Conservation (phyloP, 108 stramenopile species). For the Cyclotella baltica region DNA sequence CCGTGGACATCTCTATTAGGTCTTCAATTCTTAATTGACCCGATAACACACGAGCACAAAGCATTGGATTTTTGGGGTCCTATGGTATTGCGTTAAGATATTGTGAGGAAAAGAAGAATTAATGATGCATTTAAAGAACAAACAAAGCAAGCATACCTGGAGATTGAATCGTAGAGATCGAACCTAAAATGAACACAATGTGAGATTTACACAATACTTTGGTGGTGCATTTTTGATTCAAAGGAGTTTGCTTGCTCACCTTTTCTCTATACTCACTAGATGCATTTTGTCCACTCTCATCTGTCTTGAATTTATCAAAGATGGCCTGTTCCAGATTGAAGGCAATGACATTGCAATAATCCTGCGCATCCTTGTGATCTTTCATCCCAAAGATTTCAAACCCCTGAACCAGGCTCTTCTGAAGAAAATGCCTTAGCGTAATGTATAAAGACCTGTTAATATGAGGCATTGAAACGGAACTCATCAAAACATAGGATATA, state of each 20-base stretch:
- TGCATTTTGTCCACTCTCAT: slow-evolving; percentile 17
- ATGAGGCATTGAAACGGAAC: background rate
- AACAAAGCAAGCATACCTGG: background rate
- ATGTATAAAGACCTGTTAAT: background rate
- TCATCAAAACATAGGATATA: background rate
- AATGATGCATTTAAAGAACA: background rate
- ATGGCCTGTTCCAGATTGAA: slow-evolving; percentile 74
- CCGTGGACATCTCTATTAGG: slow-evolving; percentile 66
- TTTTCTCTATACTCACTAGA: slow-evolving; percentile 63
- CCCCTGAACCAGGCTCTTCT: slow-evolving; percentile 55
- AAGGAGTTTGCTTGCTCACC: background rate
- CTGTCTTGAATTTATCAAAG: slow-evolving; percentile 41
- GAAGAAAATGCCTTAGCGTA: slow-evolving; percentile 41
- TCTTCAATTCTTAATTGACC: slow-evolving; percentile 56
- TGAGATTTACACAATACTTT: background rate
- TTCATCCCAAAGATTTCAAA: slow-evolving; percentile 56
- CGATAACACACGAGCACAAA: slow-evolving; percentile 64
- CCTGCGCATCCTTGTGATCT: slow-evolving; percentile 16
- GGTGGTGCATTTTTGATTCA: background rate
- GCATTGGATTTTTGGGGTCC: slow-evolving; percentile 63
- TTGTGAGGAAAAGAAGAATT: too few relatives aligned
- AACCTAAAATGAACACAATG: slow-evolving; percentile 6
- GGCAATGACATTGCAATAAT: slow-evolving; percentile 61
- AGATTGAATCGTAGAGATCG: slow-evolving; percentile 61
- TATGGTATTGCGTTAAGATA: slow-evolving; percentile 18